Percentiles rank a stretch among this genome's conserved stretches.
phyloP scores from a whole-genome alignment of 441 rosid species.

The Brassica balearica region DNA sequence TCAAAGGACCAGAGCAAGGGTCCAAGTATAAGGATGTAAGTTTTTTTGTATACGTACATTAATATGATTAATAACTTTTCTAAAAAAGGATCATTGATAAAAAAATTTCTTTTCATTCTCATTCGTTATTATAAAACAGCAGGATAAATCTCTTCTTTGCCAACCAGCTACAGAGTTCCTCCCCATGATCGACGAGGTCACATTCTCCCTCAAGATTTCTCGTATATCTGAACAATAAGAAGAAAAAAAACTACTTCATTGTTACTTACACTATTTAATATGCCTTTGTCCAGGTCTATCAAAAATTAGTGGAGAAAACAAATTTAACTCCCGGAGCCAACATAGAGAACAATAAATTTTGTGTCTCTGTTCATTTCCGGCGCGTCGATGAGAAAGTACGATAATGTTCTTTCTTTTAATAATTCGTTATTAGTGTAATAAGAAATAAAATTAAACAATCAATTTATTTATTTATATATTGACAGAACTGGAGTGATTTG shows the following conservation, averaged over 20 bases:
- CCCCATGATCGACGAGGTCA: constrained; percentile 71
- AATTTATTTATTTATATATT: constrained; percentile 1
- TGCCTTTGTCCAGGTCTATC: constrained; percentile 39
- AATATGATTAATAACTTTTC: constrained; percentile 1
- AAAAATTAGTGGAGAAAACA: constrained; percentile 43
- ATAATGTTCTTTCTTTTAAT: background rate
- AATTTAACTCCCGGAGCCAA: constrained; percentile 48
- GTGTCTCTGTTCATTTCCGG: constrained; percentile 67
- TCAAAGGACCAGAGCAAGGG: constrained; percentile 61
- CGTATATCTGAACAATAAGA: background rate
- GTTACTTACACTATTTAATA: background rate
- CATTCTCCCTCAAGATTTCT: constrained; percentile 36
- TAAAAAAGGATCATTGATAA: background rate
- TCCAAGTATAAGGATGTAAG: constrained; percentile 42
- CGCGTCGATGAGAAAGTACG: constrained; percentile 55
- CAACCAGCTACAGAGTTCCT: constrained; percentile 68
- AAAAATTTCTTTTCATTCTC: background rate
- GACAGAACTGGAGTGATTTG: constrained; percentile 76
- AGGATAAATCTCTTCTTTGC: constrained; percentile 51
- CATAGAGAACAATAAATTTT: constrained; percentile 62
- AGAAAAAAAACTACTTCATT: background rate
- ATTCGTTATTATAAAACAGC: background rate
- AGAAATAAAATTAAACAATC: background rate
- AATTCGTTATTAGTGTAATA: background rate
- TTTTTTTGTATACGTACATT: background rate